Evolutionary conservation across 2,329 filamentous ascomycete species (phyloP).

Genomic region (Arachnopeziza araneosa): DNA sequence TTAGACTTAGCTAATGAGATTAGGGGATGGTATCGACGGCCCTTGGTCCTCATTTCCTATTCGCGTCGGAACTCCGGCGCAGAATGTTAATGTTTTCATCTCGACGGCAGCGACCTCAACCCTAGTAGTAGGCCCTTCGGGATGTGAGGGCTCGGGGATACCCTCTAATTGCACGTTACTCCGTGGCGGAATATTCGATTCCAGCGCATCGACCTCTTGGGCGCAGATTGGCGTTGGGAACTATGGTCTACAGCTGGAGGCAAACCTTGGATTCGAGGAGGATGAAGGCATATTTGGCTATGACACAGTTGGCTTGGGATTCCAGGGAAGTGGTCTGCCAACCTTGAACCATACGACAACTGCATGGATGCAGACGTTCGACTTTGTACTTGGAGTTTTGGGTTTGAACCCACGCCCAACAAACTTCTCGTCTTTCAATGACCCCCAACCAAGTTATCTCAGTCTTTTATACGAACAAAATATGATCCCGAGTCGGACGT

Average conservation of each 20-base stretch:
- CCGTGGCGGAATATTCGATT: slow-evolving; percentile 57
- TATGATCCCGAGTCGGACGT: slow-evolving; percentile 35
- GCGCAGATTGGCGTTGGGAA: neutral
- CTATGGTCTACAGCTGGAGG: slow-evolving; percentile 13
- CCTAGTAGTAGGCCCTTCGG: slow-evolving; percentile 55
- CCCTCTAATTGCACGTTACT: slow-evolving; percentile 41
- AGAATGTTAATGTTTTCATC: slow-evolving; percentile 47
- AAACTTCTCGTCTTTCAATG: slow-evolving; percentile 34
- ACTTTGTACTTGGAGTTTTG: slow-evolving; percentile 31
- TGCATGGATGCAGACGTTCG: slow-evolving; percentile 13
- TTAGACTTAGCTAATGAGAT: neutral
- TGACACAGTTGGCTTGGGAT: slow-evolving; percentile 18
- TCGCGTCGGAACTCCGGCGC: slow-evolving; percentile 46
- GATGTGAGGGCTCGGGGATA: slow-evolving; percentile 40
- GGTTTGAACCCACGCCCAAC: slow-evolving; percentile 34
- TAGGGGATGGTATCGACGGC: slow-evolving; percentile 52
- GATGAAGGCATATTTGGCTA: slow-evolving; percentile 18
- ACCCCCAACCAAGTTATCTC: slow-evolving; percentile 32
- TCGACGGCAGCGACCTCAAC: slow-evolving; percentile 65
- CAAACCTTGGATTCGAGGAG: slow-evolving; percentile 10
- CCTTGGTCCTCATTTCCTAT: slow-evolving; percentile 65
- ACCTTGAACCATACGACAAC: slow-evolving; percentile 11
- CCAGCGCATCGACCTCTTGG: slow-evolving; percentile 51
- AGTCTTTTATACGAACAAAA: slow-evolving; percentile 32
- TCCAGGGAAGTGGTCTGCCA: slow-evolving; percentile 20